Percentiles rank a stretch among this genome's conserved stretches.
Evolutionary conservation across 2,329 filamentous ascomycete species (phyloP).

Genomic region (Geoglossum cookeanum): DNA sequence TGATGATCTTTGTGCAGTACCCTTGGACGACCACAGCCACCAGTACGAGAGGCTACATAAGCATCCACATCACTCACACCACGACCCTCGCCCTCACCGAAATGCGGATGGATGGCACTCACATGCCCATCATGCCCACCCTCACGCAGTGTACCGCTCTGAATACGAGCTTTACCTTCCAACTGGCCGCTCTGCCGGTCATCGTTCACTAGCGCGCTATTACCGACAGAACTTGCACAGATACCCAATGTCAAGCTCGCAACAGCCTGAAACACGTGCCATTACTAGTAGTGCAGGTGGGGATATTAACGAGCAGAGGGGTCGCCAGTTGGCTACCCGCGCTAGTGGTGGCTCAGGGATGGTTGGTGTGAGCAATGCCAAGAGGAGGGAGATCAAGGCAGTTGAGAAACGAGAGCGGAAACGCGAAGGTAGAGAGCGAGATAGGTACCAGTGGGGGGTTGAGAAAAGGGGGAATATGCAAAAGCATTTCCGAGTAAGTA

Average conservation of each 20-base stretch:
- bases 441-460: constrained; percentile 47
- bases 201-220: constrained; percentile 72
- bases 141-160: constrained; percentile 66
- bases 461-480: constrained; percentile 62
- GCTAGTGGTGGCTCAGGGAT: constrained; percentile 59
- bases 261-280: constrained; percentile 19
- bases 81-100: constrained; percentile 52
- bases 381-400: constrained; percentile 47
- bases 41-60: constrained; percentile 54
- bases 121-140: constrained; percentile 60
- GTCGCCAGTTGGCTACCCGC: constrained; percentile 33
- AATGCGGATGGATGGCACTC: constrained; percentile 65
- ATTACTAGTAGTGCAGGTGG: constrained; percentile 22
- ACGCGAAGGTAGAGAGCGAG: constrained; percentile 40
- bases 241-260: constrained; percentile 43
- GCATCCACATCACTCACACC: constrained; percentile 56
- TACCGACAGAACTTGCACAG: constrained; percentile 82
- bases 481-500: constrained; percentile 47
- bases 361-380: constrained; percentile 54
- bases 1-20: constrained; percentile 61
- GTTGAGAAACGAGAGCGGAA: constrained; percentile 52
- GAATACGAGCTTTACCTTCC: constrained; percentile 90
- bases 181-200: constrained; percentile 72
- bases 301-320: constrained; percentile 2
- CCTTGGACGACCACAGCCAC: constrained; percentile 47